Evolutionary conservation across 2,329 filamentous ascomycete genomes (phyloP), one percentile per base, ranked within the genome.

Genomic region (Fusarium xyrophilum): DNA sequence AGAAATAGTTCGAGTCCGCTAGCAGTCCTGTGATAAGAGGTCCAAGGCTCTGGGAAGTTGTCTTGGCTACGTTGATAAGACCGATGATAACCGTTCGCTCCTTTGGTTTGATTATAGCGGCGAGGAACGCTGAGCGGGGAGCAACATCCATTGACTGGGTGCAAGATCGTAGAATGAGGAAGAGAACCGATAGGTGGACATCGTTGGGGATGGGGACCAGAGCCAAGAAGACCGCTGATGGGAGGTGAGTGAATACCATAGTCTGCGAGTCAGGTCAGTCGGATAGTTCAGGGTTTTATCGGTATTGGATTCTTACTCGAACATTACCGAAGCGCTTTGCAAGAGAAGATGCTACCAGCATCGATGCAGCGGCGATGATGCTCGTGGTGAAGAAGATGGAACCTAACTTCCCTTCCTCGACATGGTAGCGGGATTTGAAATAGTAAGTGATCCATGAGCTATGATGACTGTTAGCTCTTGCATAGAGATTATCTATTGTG

Each of bases 231-330:
- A 92, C 77, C 11, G 90, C 82, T 0, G 89, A 91, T 0, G 91
- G 91, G 1, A 93, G 80, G 70, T 93, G 90, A 0, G 90, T 92
- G 73, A 91, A 91, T 12, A 91, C 89, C 90, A 93, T 93, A 3
- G 90, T 92, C 82, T 88, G 64, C 62, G 2, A 19, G 1, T n/a
- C 11, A 5, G 1, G 30, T 57, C 9, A 59, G 43, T 62, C 27
- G 35, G 5, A n/a, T 17, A 14, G 17, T 61, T n/a, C 6, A 0
- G 0, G 1, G 3, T 25, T 1, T 10, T 25, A 14, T 2, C 15
- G 2, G 4, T 1, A 5, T 10, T 9, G 4, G 5, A 11, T 6
- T 25, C 88, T 81, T 60, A 89, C 86, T 68, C 89, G 88, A 44
- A 92, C 84, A 36, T 93, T 86, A 9, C 86, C 86, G 38, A 88